Evolutionary conservation across 73 alveolate species (phyloP).

Genomic region (Paramecium primaurelia): DNA sequence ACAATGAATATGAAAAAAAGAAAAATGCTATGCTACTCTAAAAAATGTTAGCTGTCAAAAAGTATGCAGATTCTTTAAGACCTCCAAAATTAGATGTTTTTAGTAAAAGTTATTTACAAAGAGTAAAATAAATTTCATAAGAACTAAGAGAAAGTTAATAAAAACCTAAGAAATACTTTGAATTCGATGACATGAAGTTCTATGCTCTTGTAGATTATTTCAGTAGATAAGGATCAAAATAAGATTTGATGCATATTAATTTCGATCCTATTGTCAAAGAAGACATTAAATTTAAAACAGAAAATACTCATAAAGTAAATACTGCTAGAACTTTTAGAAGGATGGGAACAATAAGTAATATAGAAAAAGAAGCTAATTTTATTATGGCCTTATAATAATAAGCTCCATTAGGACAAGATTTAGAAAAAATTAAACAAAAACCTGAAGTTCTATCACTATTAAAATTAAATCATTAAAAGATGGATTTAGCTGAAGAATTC

Average conservation of each 20-base stretch:
- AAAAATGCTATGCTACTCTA: background rate
- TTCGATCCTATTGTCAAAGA: background rate
- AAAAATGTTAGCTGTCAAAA: background rate
- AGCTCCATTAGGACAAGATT: slow-evolving; percentile 14
- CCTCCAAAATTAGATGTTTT: background rate
- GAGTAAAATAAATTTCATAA: background rate
- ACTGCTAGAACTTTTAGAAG: slow-evolving; percentile 8
- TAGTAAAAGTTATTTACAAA: background rate
- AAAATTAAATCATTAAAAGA: background rate
- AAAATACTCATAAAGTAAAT: background rate
- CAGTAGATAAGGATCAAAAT: background rate
- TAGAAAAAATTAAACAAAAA: background rate
- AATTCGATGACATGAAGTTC: background rate
- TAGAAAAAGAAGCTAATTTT: background rate
- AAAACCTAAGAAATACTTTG: background rate
- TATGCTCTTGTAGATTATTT: slow-evolving; percentile 1
- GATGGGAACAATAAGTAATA: slow-evolving; percentile 2
- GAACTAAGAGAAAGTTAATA: background rate
- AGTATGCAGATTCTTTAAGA: background rate
- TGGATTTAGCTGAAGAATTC: background rate
- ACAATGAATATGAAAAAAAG: background rate
- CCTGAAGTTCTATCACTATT: background rate
- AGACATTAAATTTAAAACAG: background rate
- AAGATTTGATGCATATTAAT: background rate
- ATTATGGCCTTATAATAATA: background rate